Base-by-base conservation (phyloP, 139 green algal genomes). In the Tetradesmus lagerheimii region DNA sequence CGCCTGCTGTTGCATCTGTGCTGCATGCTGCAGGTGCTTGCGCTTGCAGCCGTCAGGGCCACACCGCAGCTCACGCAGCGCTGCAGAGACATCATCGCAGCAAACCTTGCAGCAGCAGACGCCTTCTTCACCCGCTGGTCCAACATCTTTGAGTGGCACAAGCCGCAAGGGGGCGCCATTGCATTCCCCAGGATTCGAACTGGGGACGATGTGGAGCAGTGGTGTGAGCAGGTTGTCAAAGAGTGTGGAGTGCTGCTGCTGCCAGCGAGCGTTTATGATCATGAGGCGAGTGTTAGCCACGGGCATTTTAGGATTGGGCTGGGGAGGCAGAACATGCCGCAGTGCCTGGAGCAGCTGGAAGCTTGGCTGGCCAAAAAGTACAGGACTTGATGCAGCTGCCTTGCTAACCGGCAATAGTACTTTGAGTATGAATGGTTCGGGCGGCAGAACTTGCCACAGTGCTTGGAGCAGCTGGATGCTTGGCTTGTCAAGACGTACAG, bases 171-270 rank as follows among this genome's bases (percentile, higher is more conserved):
- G 89, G 94, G 82, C 94, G 91, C 23, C 87, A 96, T 38, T 90
- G 90, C 43, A 95, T 97, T 83, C 94, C 95, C 1, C 64, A 25
- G 47, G 12, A 9, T 90, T 39, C 82, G 43, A 45, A 88, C 78
- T 35, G 91, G 83, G 0, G 91, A 93, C 39, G 20, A 80, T 31
- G 87, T 96, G 0, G 93, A 93, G 16, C 67, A 12, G 0, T 96
- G 96, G 75, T 96, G 92, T 53, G 89, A 95, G 43, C 53, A 81
- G 39, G n/a, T 95, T 37, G 93, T 96, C 81, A 38, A 47, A 0
- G 88, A 87, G n/a, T 74, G 87, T n/a, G 95, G 95, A 4, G 95
- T 97, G 83, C 93, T 98, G 89, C 89, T 98, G 67, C 93, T 98
- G 77, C 96, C 96, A 3, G 93, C 84, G 1, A 91, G 39, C 0